Conservation (phyloP, 768 basidiomycete species). For the Cystobasidium onofrii region DNA sequence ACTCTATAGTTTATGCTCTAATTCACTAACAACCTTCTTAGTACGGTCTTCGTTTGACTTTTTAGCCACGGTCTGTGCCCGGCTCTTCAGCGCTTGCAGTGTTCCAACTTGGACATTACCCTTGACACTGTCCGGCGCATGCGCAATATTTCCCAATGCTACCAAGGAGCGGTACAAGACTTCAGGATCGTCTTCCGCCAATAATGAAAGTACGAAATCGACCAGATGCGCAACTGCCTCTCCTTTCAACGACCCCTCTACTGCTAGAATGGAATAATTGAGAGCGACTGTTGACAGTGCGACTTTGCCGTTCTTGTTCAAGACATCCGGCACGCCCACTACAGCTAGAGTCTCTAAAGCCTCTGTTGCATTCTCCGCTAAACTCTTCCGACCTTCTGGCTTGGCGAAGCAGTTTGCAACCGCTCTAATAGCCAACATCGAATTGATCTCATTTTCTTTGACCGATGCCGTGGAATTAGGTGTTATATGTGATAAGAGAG, state of each 20-base stretch:
- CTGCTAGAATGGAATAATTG: conserved; percentile 57
- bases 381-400: conserved; percentile 34
- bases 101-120: conserved; percentile 22
- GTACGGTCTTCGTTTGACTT: conserved; percentile 27
- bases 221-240: conserved; percentile 35
- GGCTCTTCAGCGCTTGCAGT: conserved; percentile 24
- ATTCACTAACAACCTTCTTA: conserved; percentile 20
- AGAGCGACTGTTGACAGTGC: conserved; percentile 73
- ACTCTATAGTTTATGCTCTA: not conserved
- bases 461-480: conserved; percentile 48
- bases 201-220: conserved; percentile 34
- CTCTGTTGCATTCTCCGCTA: conserved; percentile 38
- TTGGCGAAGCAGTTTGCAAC: conserved; percentile 64
- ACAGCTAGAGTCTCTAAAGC: conserved; percentile 46
- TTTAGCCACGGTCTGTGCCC: conserved; percentile 26
- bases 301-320: conserved; percentile 65
- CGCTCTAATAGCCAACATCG: conserved; percentile 66
- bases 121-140: conserved; percentile 14
- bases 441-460: conserved; percentile 76
- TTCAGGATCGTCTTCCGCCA: conserved; percentile 43
- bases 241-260: conserved; percentile 34
- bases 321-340: conserved; percentile 52
- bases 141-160: conserved; percentile 46
- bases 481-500: conserved; percentile 55
- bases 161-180: conserved; percentile 44